phyloP scores from a whole-genome alignment of 805 yeast genomes.

The Saccharomycopsis fodiens region DNA sequence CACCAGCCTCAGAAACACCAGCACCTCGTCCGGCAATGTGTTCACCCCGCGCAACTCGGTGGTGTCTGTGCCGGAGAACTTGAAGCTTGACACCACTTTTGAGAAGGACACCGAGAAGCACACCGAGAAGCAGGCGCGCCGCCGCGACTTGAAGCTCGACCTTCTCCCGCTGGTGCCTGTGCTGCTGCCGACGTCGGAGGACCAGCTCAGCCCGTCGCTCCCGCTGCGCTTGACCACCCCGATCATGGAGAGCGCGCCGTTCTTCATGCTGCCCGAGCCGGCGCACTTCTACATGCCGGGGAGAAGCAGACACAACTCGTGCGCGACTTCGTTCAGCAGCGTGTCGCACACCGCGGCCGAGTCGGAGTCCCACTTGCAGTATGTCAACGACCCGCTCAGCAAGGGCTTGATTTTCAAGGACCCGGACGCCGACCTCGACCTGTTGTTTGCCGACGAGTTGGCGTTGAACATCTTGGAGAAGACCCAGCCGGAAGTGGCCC shows the following conservation, averaged over 20 bases:
- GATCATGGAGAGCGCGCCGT: constrained; percentile 8
- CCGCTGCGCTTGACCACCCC: constrained; percentile 20
- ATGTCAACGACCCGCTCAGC: constrained; percentile 12
- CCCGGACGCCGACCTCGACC: background rate
- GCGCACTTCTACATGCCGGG: background rate
- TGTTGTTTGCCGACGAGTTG: constrained; percentile 7
- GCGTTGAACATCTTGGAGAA: constrained; percentile 17
- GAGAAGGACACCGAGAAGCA: too few relatives aligned
- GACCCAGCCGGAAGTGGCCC: background rate
- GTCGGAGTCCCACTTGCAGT: background rate
- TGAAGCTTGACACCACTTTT: background rate
- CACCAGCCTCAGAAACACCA: background rate
- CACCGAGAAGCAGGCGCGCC: background rate
- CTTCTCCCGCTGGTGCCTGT: constrained; percentile 20
- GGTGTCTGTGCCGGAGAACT: background rate
- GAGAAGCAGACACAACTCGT: constrained; percentile 18
- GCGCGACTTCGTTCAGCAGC: constrained; percentile 17
- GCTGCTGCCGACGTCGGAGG: constrained; percentile 16
- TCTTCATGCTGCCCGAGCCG: constrained; percentile 2
- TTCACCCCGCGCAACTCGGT: background rate
- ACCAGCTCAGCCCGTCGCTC: constrained; percentile 16
- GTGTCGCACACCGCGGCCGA: constrained; percentile 4
- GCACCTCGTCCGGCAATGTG: background rate
- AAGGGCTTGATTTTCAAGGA: constrained; percentile 4
- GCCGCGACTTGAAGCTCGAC: constrained; percentile 11